phyloP scores from a whole-genome alignment of 202 grass and related monocot genomes.

The Sporobolus alterniflorus region DNA sequence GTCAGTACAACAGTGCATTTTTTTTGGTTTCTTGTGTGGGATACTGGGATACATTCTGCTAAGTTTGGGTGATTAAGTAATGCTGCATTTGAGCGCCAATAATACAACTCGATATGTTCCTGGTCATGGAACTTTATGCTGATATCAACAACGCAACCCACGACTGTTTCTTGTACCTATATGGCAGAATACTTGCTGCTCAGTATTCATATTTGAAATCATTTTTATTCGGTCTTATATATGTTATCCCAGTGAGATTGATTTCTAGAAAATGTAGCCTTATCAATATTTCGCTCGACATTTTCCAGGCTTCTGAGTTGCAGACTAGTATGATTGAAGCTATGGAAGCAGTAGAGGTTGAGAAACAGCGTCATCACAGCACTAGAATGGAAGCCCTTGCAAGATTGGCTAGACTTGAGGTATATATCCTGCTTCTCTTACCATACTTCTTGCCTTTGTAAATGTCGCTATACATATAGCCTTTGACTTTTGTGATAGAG shows the following conservation, averaged over 20 bases:
- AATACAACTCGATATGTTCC: background rate
- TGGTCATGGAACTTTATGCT: constrained; percentile 16
- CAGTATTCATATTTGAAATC: background rate
- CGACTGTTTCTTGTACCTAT: background rate
- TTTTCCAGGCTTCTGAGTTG: constrained; percentile 84
- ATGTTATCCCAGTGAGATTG: constrained; percentile 4
- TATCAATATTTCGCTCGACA: constrained; percentile 14
- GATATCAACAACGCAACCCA: background rate
- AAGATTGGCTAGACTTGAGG: constrained; percentile 83
- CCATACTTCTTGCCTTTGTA: background rate
- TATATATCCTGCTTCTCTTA: constrained; percentile 10
- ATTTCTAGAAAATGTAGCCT: constrained; percentile 16
- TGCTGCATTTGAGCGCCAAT: constrained; percentile 1
- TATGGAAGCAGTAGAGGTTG: constrained; percentile 90
- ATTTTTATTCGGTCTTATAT: background rate
- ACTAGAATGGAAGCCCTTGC: constrained; percentile 97
- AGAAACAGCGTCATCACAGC: constrained; percentile 85
- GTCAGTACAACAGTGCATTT: background rate
- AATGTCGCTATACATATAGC: background rate
- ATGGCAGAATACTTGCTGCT: background rate
- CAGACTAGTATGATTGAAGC: constrained; percentile 91
- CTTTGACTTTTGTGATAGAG: background rate
- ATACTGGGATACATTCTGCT: background rate
- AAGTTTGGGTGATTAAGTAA: background rate
- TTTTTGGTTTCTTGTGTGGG: background rate